Evolutionary conservation across 768 basidiomycete genomes (phyloP).

Genomic region (Podaxis carcinomalis): DNA sequence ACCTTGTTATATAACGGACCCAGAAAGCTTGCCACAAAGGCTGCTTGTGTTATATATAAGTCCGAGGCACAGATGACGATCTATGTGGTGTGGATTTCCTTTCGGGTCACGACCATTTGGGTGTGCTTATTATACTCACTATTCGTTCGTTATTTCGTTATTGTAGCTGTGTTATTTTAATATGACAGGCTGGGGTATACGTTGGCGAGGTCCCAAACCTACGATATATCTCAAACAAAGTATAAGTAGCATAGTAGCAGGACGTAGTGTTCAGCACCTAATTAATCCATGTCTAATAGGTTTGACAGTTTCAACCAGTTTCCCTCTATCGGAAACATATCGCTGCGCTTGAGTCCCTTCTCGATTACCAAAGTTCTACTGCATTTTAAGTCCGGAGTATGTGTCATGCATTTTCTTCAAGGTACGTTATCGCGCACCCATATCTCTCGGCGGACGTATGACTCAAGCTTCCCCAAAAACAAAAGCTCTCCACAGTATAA

Average conservation of each 20-base stretch:
- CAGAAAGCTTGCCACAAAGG: background rate
- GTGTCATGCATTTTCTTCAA: background rate
- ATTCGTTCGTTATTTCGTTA: background rate
- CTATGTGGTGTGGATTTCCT: background rate
- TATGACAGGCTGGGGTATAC: background rate
- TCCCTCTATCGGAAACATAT: background rate
- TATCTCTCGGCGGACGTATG: background rate
- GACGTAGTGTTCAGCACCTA: background rate
- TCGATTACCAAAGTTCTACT: background rate
- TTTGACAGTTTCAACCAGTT: background rate
- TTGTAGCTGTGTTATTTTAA: background rate
- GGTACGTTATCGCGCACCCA: background rate
- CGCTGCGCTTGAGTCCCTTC: background rate
- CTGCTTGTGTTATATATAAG: background rate
- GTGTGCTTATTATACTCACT: background rate
- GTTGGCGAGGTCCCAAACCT: background rate
- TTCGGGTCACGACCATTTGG: background rate
- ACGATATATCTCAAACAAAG: background rate
- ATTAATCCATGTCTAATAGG: background rate
- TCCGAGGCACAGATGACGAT: background rate
- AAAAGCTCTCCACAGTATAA: background rate
- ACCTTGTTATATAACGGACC: background rate
- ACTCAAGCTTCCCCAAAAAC: background rate
- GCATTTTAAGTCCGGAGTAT: background rate
- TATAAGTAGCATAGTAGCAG: background rate